Evolutionary conservation across 1,284 basidiomycete species (phyloP).

Genomic region (Singerocomus inundabilis): DNA sequence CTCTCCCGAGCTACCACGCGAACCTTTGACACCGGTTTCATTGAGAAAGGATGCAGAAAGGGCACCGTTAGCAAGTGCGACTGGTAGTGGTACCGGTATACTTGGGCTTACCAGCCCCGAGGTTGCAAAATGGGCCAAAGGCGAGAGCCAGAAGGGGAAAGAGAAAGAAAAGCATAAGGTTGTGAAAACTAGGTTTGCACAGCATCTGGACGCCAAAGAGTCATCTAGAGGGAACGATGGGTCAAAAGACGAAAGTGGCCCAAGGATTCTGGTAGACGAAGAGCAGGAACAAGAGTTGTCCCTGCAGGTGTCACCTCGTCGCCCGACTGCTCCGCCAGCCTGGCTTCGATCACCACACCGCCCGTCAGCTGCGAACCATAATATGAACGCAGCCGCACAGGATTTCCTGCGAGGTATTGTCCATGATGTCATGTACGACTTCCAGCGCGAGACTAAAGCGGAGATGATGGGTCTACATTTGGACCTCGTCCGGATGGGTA

Average conservation of each 20-base stretch:
- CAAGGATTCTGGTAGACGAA: conserved; percentile 18
- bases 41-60: conserved; percentile 31
- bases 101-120: conserved; percentile 51
- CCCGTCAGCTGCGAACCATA: conserved; percentile 22
- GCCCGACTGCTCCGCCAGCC: conserved; percentile 35
- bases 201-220: conserved; percentile 35
- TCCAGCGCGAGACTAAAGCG: conserved; percentile 59
- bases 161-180: conserved; percentile 30
- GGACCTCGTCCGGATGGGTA: conserved; percentile 66
- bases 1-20: conserved; percentile 52
- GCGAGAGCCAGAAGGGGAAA: conserved; percentile 29
- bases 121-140: conserved; percentile 45
- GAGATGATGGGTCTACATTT: conserved; percentile 72
- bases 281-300: conserved; percentile 37
- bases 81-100: conserved; percentile 28
- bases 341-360: conserved; percentile 48
- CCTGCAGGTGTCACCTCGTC: conserved; percentile 61
- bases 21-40: conserved; percentile 45
- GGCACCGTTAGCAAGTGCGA: conserved; percentile 4
- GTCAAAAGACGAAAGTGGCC: conserved; percentile 19
- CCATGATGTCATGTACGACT: conserved; percentile 68
- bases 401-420: conserved; percentile 62
- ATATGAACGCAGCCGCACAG: conserved; percentile 44
- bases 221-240: conserved; percentile 30
- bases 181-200: conserved; percentile 22